Conservation (phyloP, 768 basidiomycete species). For the Sporobolomyces roseus region DNA sequence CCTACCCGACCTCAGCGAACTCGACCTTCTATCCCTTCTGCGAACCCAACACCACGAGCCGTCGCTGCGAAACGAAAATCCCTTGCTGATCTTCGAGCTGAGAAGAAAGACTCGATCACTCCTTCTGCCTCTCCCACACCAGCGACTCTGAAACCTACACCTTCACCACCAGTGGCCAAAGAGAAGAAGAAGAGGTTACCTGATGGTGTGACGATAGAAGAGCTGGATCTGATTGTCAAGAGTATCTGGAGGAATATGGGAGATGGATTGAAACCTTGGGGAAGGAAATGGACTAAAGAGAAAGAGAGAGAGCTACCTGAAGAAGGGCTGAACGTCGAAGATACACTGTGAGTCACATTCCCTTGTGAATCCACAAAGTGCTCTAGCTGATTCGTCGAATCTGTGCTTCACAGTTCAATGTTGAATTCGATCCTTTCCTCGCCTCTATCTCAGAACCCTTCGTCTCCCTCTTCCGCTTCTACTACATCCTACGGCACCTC, state of each 20-base stretch:
- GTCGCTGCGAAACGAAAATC: not conserved
- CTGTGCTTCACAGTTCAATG: not conserved
- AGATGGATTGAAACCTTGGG: conserved; percentile 9
- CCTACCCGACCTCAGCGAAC: not conserved
- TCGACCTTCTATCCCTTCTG: conserved; percentile 8
- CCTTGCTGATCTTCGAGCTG: not conserved
- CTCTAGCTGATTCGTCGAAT: not conserved
- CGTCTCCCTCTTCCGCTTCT: conserved; percentile 10
- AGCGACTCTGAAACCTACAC: not conserved
- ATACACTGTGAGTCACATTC: conserved; percentile 13
- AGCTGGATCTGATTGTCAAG: conserved; percentile 1
- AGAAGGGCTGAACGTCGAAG: not conserved
- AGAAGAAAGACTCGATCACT: not conserved
- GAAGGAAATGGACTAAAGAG: conserved; percentile 11
- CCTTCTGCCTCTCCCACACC: not conserved
- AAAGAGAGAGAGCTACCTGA: not conserved
- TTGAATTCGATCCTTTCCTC: not conserved
- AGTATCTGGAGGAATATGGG: conserved; percentile 11
- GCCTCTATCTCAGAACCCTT: not conserved
- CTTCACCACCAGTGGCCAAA: no score
- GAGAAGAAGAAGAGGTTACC: conserved; percentile 1
- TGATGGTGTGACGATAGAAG: not conserved
- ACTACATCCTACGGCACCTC: not conserved
- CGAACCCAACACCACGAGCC: not conserved
- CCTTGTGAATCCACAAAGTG: not conserved